Evolutionary conservation across 208 protist genomes (phyloP).

Genomic region (Trypanosoma melophagium): DNA sequence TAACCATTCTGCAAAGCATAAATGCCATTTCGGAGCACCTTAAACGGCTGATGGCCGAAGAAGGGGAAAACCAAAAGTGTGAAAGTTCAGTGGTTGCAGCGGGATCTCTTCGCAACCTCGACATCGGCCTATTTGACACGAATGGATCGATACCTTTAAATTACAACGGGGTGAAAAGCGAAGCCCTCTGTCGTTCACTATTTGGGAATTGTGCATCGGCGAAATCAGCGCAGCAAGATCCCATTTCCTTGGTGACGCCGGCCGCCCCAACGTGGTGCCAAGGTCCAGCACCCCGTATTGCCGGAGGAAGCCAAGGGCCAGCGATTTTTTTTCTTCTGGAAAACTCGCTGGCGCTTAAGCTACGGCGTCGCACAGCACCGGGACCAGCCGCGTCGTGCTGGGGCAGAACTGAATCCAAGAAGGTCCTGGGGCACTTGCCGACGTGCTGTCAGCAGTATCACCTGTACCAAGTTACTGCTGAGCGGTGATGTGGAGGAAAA

Average conservation of each 20-base stretch:
- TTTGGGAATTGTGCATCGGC: too few relatives aligned
- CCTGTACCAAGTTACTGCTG: slow-evolving; percentile 1
- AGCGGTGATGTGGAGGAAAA: slow-evolving; percentile 14
- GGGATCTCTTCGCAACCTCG: too few relatives aligned
- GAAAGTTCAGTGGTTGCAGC: too few relatives aligned
- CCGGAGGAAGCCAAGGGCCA: not conserved
- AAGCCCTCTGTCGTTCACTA: too few relatives aligned
- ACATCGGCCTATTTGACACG: too few relatives aligned
- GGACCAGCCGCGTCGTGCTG: slow-evolving; percentile 7
- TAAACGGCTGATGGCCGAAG: too few relatives aligned
- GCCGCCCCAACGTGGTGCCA: slow-evolving; percentile 4
- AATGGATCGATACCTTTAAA: too few relatives aligned
- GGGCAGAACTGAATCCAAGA: not conserved
- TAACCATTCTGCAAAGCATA: too few relatives aligned
- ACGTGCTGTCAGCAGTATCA: slow-evolving; percentile 4
- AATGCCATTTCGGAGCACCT: too few relatives aligned
- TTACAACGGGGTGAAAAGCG: too few relatives aligned
- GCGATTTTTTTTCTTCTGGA: not conserved
- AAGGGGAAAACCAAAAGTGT: too few relatives aligned
- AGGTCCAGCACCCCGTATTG: slow-evolving; percentile 5
- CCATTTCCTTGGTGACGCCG: not conserved
- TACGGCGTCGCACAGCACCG: not conserved
- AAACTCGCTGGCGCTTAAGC: not conserved
- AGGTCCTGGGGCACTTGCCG: not conserved
- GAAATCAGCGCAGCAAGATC: too few relatives aligned